phyloP scores from a whole-genome alignment of 768 basidiomycete genomes.

The Peribolospora kevripleyi region DNA sequence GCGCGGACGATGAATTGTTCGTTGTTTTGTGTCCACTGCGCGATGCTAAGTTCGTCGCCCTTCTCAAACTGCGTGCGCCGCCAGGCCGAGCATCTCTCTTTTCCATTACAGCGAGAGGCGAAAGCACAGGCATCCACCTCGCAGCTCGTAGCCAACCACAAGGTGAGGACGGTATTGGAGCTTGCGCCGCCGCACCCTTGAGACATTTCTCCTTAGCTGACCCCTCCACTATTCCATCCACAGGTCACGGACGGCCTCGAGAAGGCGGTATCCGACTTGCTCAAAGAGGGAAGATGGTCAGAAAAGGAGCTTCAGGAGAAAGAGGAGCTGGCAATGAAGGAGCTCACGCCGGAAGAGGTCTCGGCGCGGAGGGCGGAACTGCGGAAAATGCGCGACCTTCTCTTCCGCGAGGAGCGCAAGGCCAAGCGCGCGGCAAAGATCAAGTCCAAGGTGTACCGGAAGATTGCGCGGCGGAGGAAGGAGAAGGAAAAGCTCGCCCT shows the following conservation, averaged over 20 bases:
- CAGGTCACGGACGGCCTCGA: conserved; percentile 71
- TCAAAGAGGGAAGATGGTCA: conserved; percentile 52
- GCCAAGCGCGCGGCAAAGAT: conserved; percentile 79
- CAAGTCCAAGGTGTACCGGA: conserved; percentile 80
- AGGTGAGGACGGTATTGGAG: too few relatives aligned
- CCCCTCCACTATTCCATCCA: neutral
- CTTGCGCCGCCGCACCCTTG: neutral
- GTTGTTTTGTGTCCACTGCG: too few relatives aligned
- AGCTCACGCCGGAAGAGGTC: conserved; percentile 65
- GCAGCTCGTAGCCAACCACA: too few relatives aligned
- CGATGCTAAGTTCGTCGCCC: too few relatives aligned
- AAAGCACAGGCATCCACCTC: too few relatives aligned
- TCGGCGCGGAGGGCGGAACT: conserved; percentile 55
- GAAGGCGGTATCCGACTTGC: conserved; percentile 51
- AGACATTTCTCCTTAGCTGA: neutral
- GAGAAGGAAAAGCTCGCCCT: conserved; percentile 29
- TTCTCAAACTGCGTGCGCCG: too few relatives aligned
- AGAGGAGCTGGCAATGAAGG: conserved; percentile 62
- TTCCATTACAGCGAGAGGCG: too few relatives aligned
- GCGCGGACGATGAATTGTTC: too few relatives aligned
- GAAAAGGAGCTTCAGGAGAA: conserved; percentile 54
- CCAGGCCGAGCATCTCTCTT: too few relatives aligned
- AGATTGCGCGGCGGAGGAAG: conserved; percentile 52
- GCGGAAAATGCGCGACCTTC: conserved; percentile 67
- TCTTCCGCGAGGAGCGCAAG: conserved; percentile 78